A percentile compares a stretch with the other conserved stretches of the same genome.
Conservation (phyloP, 306 rosid genomes). For the Macrotyloma uniflorum region DNA sequence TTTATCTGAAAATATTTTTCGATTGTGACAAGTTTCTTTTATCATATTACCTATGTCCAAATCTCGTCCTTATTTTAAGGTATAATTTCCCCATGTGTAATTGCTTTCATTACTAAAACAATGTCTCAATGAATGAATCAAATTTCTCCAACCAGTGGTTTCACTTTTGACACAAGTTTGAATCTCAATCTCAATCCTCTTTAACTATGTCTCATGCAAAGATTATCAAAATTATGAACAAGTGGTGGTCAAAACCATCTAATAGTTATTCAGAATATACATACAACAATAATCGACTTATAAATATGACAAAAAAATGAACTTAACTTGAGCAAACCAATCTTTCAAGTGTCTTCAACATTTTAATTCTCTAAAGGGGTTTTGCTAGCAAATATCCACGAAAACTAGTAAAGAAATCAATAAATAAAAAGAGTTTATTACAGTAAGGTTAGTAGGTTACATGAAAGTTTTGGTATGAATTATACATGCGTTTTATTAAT, state of each 20-base stretch:
- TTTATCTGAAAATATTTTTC: not conserved
- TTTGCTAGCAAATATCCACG: not conserved
- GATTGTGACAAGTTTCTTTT: not conserved
- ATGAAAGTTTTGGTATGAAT: no score
- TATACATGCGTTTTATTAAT: no score
- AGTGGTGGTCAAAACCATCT: no score
- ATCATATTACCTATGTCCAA: not conserved
- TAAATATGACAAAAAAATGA: not conserved
- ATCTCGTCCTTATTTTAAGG: not conserved
- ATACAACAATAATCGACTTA: no score
- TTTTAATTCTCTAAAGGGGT: not conserved
- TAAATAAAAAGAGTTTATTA: not conserved
- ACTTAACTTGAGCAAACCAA: not conserved
- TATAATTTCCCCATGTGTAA: not conserved
- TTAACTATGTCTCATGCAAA: no score
- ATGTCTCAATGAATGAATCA: not conserved
- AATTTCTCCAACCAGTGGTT: not conserved
- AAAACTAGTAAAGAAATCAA: not conserved
- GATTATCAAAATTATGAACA: no score
- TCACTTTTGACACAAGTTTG: not conserved
- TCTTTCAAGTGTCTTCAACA: slow-evolving; percentile 7
- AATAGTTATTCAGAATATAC: no score
- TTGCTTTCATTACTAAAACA: slow-evolving; percentile 5
- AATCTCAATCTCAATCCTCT: not conserved
- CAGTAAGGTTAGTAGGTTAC: not conserved